Conservation (phyloP, 169 alveolate species). For the Eimeria maxima region DNA sequence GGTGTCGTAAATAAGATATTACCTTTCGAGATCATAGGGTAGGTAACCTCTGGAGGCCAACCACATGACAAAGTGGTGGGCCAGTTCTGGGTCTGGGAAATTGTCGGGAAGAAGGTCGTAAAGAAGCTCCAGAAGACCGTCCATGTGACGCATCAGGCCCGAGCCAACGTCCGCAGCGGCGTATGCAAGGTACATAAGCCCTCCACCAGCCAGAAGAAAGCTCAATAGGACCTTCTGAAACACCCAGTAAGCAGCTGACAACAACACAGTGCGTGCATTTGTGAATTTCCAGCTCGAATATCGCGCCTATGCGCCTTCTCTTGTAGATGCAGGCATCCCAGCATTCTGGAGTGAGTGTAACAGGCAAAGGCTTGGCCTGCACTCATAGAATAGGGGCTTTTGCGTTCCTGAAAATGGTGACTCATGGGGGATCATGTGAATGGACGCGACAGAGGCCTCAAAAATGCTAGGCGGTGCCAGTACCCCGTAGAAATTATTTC, state of each 20-base stretch:
- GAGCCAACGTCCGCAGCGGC: conserved; percentile 61
- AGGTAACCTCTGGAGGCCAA: conserved; percentile 76
- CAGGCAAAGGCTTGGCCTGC: neutral
- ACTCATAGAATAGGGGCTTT: neutral
- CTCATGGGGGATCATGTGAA: neutral
- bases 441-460: neutral
- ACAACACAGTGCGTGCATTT: neutral
- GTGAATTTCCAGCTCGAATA: neutral
- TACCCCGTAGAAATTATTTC: conserved; percentile 70
- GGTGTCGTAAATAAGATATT: neutral
- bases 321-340: neutral
- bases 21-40: conserved; percentile 83
- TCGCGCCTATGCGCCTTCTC: neutral
- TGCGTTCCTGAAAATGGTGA: neutral
- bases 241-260: neutral
- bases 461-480: neutral
- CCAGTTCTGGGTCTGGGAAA: conserved; percentile 83
- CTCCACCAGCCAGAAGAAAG: conserved; percentile 49
- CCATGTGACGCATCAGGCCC: conserved; percentile 65
- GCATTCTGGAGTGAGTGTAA: neutral
- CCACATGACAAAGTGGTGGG: conserved; percentile 81
- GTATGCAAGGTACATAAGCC: conserved; percentile 38
- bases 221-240: conserved; percentile 43
- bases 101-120: conserved; percentile 51
- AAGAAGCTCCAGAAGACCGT: conserved; percentile 72